Conservation (phyloP, 2,329 filamentous ascomycete genomes). For the Botryotinia globosa region DNA sequence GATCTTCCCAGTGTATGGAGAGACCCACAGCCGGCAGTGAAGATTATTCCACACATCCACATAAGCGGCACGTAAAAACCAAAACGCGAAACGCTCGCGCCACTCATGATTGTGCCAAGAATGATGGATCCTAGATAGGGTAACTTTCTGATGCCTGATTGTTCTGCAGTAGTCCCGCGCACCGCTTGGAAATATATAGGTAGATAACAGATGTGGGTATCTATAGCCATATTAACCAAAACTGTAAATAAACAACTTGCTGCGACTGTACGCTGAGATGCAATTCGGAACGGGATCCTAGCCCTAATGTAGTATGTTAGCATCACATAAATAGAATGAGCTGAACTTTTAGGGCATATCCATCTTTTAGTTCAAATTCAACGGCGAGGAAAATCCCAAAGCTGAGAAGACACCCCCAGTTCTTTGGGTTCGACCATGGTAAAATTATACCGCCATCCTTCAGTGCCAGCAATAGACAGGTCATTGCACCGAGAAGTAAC, state of each 20-base stretch:
- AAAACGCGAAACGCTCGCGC: not conserved
- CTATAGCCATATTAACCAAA: conserved; percentile 31
- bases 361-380: conserved; percentile 18
- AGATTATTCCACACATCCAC: conserved; percentile 35
- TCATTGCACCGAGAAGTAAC: conserved; percentile 43
- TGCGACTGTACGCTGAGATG: conserved; percentile 39
- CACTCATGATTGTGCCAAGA: not conserved
- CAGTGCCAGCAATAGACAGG: conserved; percentile 38
- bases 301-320: not conserved
- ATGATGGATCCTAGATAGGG: not conserved
- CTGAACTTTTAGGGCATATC: conserved; percentile 37
- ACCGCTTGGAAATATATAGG: conserved; percentile 50
- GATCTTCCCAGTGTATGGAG: conserved; percentile 36
- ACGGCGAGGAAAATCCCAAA: conserved; percentile 25
- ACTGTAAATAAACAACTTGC: conserved; percentile 33
- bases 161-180: conserved; percentile 29
- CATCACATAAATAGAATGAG: not conserved
- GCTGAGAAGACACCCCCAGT: conserved; percentile 37
- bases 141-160: not conserved
- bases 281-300: conserved; percentile 40
- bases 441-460: conserved; percentile 46
- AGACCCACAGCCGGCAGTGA: conserved; percentile 1
- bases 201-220: conserved; percentile 42
- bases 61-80: conserved; percentile 21
- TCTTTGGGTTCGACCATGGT: conserved; percentile 38